phyloP scores from a whole-genome alignment of 257 asterid species.

The Solanum microdontum region DNA sequence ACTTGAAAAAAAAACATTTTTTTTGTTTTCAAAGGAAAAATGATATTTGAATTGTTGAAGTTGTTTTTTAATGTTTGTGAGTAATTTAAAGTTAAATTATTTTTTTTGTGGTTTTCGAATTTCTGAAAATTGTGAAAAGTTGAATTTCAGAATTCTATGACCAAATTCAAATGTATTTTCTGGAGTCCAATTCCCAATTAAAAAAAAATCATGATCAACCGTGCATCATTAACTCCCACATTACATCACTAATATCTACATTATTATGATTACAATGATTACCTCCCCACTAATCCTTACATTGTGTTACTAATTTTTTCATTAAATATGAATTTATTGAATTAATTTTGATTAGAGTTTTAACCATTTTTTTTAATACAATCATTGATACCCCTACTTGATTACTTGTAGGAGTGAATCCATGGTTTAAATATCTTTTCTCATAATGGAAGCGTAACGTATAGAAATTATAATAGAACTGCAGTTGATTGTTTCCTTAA shows the following conservation, averaged over 20 bases:
- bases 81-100: neutral
- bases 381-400: neutral
- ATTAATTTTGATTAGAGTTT: too few relatives aligned
- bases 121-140: neutral
- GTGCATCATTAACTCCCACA: too few relatives aligned
- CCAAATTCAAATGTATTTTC: neutral
- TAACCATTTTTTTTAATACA: too few relatives aligned
- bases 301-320: neutral
- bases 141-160: neutral
- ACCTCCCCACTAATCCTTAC: neutral
- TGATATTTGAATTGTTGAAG: neutral
- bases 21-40: too few relatives aligned
- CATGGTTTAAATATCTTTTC: neutral
- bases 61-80: neutral
- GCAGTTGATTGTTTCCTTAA: neutral
- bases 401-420: neutral
- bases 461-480: neutral
- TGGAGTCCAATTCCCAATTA: neutral
- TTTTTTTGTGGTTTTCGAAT: neutral
- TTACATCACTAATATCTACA: too few relatives aligned
- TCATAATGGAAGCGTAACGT: too few relatives aligned
- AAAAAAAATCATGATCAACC: too few relatives aligned
- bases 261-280: neutral
- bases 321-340: neutral
- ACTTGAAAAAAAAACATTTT: too few relatives aligned